phyloP scores from a whole-genome alignment of 208 protist species.

The Borovskyia barvae region DNA sequence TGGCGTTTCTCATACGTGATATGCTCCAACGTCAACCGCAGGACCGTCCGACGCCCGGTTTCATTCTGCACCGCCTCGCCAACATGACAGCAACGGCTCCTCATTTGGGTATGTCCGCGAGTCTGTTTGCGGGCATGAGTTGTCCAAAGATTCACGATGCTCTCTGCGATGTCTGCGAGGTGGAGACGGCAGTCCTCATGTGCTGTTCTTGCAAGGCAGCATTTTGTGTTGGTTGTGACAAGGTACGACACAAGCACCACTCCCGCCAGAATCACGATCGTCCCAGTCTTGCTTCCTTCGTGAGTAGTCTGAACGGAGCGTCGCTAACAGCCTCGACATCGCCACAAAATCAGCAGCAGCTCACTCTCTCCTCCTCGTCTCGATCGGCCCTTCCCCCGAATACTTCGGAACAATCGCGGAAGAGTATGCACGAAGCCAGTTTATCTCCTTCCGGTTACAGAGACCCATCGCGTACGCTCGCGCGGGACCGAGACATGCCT shows the following conservation, averaged over 20 bases:
- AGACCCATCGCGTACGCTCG: constrained; percentile 6
- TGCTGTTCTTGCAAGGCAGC: constrained; percentile 44
- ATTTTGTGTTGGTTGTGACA: constrained; percentile 69
- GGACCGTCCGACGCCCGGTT: constrained; percentile 48
- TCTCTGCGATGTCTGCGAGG: constrained; percentile 72
- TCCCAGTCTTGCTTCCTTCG: constrained; percentile 20
- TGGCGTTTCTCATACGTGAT: constrained; percentile 57
- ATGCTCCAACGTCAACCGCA: constrained; percentile 76
- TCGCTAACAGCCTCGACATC: neutral
- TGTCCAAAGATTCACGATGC: constrained; percentile 40
- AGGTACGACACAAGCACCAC: constrained; percentile 57
- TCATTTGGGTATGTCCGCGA: constrained; percentile 30
- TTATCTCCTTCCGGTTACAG: constrained; percentile 22
- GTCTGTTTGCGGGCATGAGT: constrained; percentile 46
- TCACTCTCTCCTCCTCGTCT: constrained; percentile 44
- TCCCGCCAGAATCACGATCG: constrained; percentile 65
- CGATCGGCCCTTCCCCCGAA: constrained; percentile 23
- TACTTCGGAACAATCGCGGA: constrained; percentile 25
- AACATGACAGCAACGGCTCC: constrained; percentile 32
- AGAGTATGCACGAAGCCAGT: constrained; percentile 22
- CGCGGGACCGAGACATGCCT: constrained; percentile 19
- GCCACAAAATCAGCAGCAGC: constrained; percentile 17
- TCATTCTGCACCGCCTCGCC: constrained; percentile 43
- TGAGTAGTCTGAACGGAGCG: constrained; percentile 16
- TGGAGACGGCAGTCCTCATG: constrained; percentile 36